Percentiles rank a stretch among this genome's conserved stretches.
Conservation (phyloP, 129 eudicot genomes). For the Artemisia annua region DNA sequence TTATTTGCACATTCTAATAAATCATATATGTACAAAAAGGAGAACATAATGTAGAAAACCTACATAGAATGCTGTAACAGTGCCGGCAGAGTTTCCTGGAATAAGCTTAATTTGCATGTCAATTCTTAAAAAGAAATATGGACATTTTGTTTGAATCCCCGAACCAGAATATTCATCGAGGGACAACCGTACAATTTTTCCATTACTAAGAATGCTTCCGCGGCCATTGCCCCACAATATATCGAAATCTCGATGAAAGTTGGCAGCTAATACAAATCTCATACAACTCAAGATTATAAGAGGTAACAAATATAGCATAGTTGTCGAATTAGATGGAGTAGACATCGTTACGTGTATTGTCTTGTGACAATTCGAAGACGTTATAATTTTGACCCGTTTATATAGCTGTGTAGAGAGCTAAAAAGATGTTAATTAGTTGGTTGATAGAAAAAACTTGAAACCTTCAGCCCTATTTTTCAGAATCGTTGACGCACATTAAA, state of each 20-base stretch:
- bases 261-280: slow-evolving; percentile 18
- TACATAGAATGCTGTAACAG: slow-evolving; percentile 38
- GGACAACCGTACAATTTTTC: slow-evolving; percentile 31
- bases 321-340: slow-evolving; percentile 7
- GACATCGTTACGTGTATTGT: slow-evolving; percentile 25
- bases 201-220: slow-evolving; percentile 20
- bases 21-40: not conserved
- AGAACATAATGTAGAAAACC: not conserved
- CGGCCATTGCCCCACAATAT: slow-evolving; percentile 36
- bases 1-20: not conserved
- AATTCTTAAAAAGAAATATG: slow-evolving; percentile 24
- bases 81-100: slow-evolving; percentile 41
- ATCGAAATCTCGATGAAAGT: slow-evolving; percentile 26
- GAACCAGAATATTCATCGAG: slow-evolving; percentile 37
- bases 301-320: slow-evolving; percentile 2
- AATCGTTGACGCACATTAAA: not conserved
- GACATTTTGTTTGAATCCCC: slow-evolving; percentile 14
- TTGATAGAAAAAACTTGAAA: slow-evolving; percentile 21
- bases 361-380: slow-evolving; percentile 11
- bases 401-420: slow-evolving; percentile 27
- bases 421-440: slow-evolving; percentile 27
- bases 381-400: slow-evolving; percentile 22
- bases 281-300: slow-evolving; percentile 17
- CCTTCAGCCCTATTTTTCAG: slow-evolving; percentile 36
- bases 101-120: slow-evolving; percentile 42